Evolutionary conservation across 2,329 filamentous ascomycete genomes (phyloP).

Genomic region (Magnaporthales sp.): DNA sequence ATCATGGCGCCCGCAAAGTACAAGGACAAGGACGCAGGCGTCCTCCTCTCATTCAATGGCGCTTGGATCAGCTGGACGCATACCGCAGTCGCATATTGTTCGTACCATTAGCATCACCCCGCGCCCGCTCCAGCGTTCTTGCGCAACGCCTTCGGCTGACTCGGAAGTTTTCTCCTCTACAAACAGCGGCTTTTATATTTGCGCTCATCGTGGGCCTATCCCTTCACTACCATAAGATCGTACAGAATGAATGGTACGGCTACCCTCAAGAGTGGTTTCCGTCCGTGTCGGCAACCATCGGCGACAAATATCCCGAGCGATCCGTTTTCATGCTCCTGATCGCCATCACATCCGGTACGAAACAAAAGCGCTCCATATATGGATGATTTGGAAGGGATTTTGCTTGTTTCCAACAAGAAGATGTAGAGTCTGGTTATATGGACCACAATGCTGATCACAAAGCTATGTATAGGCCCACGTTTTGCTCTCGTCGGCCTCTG

Average conservation of each 20-base stretch:
- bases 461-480: constrained; percentile 52
- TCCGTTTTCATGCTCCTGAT: constrained; percentile 98
- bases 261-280: constrained; percentile 96
- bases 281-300: constrained; percentile 92
- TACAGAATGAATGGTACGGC: constrained; percentile 92
- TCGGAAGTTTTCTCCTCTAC: background rate
- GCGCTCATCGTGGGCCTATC: constrained; percentile 72
- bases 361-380: background rate
- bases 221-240: constrained; percentile 94
- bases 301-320: constrained; percentile 91
- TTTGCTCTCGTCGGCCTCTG: constrained; percentile 86
- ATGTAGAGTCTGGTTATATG: background rate
- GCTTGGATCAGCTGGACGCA: constrained; percentile 88
- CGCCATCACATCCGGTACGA: constrained; percentile 78
- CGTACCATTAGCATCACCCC: constrained; percentile 18
- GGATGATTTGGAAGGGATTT: background rate
- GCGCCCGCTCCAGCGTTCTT: background rate
- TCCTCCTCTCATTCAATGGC: constrained; percentile 62
- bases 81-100: constrained; percentile 75
- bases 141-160: constrained; percentile 1
- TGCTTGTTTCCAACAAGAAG: background rate
- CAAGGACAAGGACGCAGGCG: constrained; percentile 57
- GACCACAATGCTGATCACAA: background rate
- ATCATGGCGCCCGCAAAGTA: constrained; percentile 27
- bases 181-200: constrained; percentile 72